phyloP scores from a whole-genome alignment of 495 filamentous ascomycete genomes.

The Hamigera avellanea region DNA sequence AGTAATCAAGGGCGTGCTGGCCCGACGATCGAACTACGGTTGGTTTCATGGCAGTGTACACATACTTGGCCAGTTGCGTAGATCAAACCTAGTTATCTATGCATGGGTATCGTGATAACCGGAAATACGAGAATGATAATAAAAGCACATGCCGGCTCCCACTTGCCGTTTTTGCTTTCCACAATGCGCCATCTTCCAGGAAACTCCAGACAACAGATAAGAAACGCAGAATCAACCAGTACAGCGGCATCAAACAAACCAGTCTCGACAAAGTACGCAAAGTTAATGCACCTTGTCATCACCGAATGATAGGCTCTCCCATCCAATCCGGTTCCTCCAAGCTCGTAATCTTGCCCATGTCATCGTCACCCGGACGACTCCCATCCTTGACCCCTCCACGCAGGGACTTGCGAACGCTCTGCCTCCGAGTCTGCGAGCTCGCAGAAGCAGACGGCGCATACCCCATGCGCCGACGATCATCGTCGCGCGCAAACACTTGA shows the following conservation, averaged over 20 bases:
- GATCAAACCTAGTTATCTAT: no score
- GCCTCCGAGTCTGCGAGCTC: constrained; percentile 11
- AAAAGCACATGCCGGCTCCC: constrained; percentile 1
- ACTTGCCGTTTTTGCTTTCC: no score
- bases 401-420: constrained; percentile 19
- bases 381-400: constrained; percentile 12
- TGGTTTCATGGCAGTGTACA: no score
- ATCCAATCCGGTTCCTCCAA: constrained; percentile 48
- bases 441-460: constrained; percentile 29
- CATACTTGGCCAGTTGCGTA: no score
- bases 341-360: constrained; percentile 14
- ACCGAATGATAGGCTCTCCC: constrained; percentile 46
- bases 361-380: constrained; percentile 4
- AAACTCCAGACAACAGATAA: no score
- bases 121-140: neutral
- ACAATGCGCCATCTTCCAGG: no score
- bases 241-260: no score
- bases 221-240: no score
- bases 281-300: constrained; percentile 1
- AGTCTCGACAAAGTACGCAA: no score
- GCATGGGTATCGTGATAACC: constrained; percentile 22
- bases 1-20: no score
- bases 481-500: constrained; percentile 78
- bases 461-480: constrained; percentile 21
- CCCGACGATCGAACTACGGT: no score